These are phyloP conservation scores for Heterobasidion parviporum DNA, from an alignment of 1,284 basidiomycete genomes.

Conservation along the genomic window DNA sequence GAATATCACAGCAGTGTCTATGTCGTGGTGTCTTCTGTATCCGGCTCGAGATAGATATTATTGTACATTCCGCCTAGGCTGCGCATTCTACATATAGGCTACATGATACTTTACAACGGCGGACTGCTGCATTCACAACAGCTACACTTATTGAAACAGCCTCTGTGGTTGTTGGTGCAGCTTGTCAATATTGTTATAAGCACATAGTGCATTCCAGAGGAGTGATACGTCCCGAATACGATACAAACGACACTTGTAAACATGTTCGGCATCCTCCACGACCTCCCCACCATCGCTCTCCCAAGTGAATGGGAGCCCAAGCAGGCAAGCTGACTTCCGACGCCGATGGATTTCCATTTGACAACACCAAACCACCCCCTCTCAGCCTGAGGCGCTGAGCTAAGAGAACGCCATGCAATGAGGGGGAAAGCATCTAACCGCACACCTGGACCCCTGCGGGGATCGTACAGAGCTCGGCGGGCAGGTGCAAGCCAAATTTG, in stretches of 20 bases:
- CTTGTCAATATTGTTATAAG: too few species aligned
- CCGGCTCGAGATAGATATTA: too few species aligned
- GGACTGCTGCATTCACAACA: too few species aligned
- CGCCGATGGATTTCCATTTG: slow-evolving; percentile 18
- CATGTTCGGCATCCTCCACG: slow-evolving; percentile 12
- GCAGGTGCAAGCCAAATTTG: slow-evolving; percentile 22
- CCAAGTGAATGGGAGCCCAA: background rate
- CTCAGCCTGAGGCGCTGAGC: slow-evolving; percentile 25
- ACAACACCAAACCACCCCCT: slow-evolving; percentile 42
- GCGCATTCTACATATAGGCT: too few species aligned
- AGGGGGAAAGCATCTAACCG: slow-evolving; percentile 34
- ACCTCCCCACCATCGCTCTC: slow-evolving; percentile 9
- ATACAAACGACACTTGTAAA: background rate
- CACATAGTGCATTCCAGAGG: too few species aligned
- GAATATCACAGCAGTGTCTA: too few species aligned
- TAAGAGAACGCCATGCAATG: slow-evolving; percentile 21
- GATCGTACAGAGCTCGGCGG: slow-evolving; percentile 19
- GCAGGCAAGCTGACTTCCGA: slow-evolving; percentile 9
- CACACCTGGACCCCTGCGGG: slow-evolving; percentile 17
- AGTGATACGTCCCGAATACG: background rate
- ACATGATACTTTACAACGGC: too few species aligned
- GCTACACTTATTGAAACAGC: too few species aligned
- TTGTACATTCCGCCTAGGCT: too few species aligned
- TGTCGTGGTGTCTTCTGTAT: too few species aligned
- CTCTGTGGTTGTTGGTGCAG: too few species aligned